Base-by-base conservation (phyloP, 345 rosid species). In the Citropsis articulata region DNA sequence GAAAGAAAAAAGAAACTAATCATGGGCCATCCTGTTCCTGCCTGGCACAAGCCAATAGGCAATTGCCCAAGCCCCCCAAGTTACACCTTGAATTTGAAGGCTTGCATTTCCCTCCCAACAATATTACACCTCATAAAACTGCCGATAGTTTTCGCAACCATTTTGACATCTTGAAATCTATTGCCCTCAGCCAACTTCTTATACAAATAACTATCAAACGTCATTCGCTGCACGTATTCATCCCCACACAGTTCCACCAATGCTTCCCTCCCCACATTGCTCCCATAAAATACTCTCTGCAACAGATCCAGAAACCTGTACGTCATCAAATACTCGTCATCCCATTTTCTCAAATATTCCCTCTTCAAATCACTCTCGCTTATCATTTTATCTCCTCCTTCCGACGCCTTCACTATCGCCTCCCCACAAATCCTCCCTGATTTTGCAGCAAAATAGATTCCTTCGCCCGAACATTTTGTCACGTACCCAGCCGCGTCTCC, bases 401-500 rank as follows among this genome's bases (percentile, higher is more conserved):
- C 90, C 13, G 93, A 91, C 19, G 89, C 90, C 76, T 70, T 86
- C 75, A 90, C 92, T 12, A 91, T 86, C 2, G 85, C 95, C 57
- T 91, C 92, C 18, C 91, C 91, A 68, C 92, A 87, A 85, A 90
- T 88, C 62, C 91, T 77, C 45, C 93, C 92, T 0, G 91, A 88
- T n/a, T 87, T 91, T n/a, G 93, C 91, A 27, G 92, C 93, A 31
- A 91, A 91, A 53, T 90, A 90, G 12, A 91, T 91, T 25, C 95
- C 93, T 72, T 91, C 93, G 2, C 93, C 93, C 2, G 93, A 88
- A 59, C 93, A 88, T 63, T 88, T 91, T 0, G 90, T 88, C 24
- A 91, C 93, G 59, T 88, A 90, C 33, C 95, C 92, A 1, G 93
- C 95, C 5, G 92, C 95, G 24, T 91, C 95, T 8, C 95, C 93